These are phyloP conservation scores for Anthoceros angustus DNA, from an alignment of 225 moss, liverwort and hornwort species.

Conservation along the genomic window DNA sequence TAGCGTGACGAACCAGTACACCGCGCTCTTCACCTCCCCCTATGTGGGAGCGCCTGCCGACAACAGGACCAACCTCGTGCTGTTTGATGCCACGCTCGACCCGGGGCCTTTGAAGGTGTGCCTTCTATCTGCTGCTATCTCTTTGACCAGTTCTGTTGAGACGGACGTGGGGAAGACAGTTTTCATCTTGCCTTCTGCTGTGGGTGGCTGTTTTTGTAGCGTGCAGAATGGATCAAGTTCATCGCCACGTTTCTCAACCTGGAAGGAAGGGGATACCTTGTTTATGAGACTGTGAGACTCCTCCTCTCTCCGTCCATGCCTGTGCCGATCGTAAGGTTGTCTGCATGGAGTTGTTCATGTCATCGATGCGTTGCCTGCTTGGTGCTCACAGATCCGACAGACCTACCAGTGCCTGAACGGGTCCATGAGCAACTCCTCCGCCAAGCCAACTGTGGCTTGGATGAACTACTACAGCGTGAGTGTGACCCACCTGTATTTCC, in stretches of 20 bases:
- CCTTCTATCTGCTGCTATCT: not conserved
- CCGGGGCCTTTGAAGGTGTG: not conserved
- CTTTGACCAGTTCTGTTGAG: too few relatives aligned
- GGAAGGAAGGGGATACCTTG: not conserved
- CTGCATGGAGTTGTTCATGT: not conserved
- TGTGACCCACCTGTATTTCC: not conserved
- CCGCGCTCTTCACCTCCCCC: not conserved
- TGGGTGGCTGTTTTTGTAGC: not conserved
- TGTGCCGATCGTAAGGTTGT: too few relatives aligned
- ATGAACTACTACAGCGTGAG: not conserved
- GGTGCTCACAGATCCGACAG: not conserved
- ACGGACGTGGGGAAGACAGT: too few relatives aligned
- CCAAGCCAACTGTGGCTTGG: not conserved
- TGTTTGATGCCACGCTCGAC: conserved; percentile 3
- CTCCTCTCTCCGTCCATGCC: not conserved
- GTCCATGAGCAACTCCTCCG: not conserved
- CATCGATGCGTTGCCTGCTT: too few relatives aligned
- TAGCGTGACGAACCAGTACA: not conserved
- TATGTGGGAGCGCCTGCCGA: not conserved
- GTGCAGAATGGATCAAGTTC: conserved; percentile 3
- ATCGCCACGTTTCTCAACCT: not conserved
- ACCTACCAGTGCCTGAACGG: not conserved
- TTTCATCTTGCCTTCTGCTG: not conserved
- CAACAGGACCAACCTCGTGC: conserved; percentile 3
- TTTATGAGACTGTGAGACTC: not conserved